phyloP scores from a whole-genome alignment of 2,329 filamentous ascomycete species.

The Alternaria arborescens region DNA sequence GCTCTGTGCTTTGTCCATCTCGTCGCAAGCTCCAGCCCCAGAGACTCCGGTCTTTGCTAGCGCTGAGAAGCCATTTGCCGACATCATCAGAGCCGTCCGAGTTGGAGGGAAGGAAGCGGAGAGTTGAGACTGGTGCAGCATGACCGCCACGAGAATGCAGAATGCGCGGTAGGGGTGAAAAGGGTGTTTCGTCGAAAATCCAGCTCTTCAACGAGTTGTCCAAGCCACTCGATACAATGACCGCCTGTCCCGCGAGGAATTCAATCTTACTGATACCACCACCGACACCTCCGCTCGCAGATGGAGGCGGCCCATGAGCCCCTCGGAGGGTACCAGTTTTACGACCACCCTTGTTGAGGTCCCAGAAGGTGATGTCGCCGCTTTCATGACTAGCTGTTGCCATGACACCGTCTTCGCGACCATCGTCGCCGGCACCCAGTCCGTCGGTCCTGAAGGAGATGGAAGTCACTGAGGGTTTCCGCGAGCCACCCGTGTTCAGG shows the following conservation, averaged over 20 bases:
- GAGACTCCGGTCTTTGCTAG: conserved; percentile 86
- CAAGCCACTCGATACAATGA: conserved; percentile 86
- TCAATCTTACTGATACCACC: conserved; percentile 88
- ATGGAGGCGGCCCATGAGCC: conserved; percentile 81
- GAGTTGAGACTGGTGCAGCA: conserved; percentile 80
- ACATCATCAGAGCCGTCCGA: conserved; percentile 88
- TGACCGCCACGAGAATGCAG: conserved; percentile 89
- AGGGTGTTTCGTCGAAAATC: conserved; percentile 94
- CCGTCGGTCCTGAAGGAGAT: conserved; percentile 93
- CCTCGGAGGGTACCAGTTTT: conserved; percentile 86
- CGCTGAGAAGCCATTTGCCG: conserved; percentile 94
- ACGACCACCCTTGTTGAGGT: conserved; percentile 86
- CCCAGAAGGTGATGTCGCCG: conserved; percentile 95
- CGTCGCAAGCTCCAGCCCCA: conserved; percentile 97
- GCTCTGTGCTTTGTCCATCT: conserved; percentile 90
- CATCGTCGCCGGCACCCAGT: conserved; percentile 86
- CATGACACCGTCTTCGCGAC: conserved; percentile 86
- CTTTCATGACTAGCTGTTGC: conserved; percentile 81
- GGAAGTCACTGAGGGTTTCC: conserved; percentile 73
- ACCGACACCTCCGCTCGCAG: conserved; percentile 61
- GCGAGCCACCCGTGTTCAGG: conserved; percentile 70
- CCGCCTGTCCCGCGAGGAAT: conserved; percentile 87
- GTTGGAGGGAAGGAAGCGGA: conserved; percentile 85
- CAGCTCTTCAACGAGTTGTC: conserved; percentile 96
- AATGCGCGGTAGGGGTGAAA: conserved; percentile 84